A percentile compares a stretch with the other conserved stretches of the same genome.
These are phyloP conservation scores for Entomortierella chlamydospora DNA, from an alignment of 192 early-diverging fungal genomes.

Conservation along the genomic window DNA sequence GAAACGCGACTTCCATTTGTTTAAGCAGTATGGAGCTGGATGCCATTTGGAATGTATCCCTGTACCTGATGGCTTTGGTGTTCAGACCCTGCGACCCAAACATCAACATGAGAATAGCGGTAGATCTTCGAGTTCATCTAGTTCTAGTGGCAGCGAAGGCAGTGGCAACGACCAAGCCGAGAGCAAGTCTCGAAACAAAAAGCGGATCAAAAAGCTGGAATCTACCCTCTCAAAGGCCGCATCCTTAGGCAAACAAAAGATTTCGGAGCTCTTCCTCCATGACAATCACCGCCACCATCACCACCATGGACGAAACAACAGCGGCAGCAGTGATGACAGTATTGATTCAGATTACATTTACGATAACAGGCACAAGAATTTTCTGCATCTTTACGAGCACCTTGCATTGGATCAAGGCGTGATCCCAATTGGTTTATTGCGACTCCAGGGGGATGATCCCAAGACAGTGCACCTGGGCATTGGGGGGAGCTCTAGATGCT, in stretches of 20 bases:
- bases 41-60: conserved; percentile 46
- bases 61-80: conserved; percentile 47
- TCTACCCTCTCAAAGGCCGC: conserved; percentile 8
- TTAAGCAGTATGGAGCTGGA: conserved; percentile 44
- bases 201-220: conserved; percentile 1
- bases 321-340: conserved; percentile 6
- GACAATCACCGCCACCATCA: conserved; percentile 4
- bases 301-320: neutral
- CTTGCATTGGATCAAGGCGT: conserved; percentile 65
- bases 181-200: neutral
- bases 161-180: conserved; percentile 3
- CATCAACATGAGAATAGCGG: neutral
- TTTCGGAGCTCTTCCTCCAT: conserved; percentile 25
- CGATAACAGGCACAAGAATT: conserved; percentile 56
- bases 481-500: conserved; percentile 66
- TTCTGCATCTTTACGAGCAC: conserved; percentile 65
- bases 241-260: conserved; percentile 34
- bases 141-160: neutral
- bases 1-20: conserved; percentile 49
- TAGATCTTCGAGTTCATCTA: neutral
- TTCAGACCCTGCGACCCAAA: conserved; percentile 38
- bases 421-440: conserved; percentile 65
- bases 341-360: conserved; percentile 50
- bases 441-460: conserved; percentile 50
- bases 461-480: conserved; percentile 55